phyloP scores from a whole-genome alignment of 1,284 basidiomycete species.

The Leccinum brunneo-olivaceum region DNA sequence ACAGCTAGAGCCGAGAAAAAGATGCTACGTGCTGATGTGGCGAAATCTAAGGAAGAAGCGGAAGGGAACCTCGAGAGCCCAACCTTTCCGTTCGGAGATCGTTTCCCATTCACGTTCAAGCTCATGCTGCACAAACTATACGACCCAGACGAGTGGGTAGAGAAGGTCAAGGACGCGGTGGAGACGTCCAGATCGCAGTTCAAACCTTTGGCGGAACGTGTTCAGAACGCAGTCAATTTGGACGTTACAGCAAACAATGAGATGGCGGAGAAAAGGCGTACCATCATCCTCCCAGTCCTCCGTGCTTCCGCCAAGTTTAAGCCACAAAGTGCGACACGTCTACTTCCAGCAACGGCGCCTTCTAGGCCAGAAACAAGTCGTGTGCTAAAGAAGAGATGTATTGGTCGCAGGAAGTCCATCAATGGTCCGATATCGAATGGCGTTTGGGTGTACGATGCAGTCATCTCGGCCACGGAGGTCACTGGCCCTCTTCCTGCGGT shows the following conservation, averaged over 20 bases:
- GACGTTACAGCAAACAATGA: slow-evolving; percentile 17
- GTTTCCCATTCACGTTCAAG: slow-evolving; percentile 57
- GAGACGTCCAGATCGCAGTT: slow-evolving; percentile 47
- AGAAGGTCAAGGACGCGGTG: slow-evolving; percentile 50
- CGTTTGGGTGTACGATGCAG: slow-evolving; percentile 47
- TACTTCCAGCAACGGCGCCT: no score
- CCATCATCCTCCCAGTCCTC: background rate
- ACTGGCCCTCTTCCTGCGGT: slow-evolving; percentile 15
- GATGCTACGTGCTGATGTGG: no score
- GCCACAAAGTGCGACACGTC: background rate
- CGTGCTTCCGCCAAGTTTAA: slow-evolving; percentile 16
- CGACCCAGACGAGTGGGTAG: slow-evolving; percentile 52
- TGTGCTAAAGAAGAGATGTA: slow-evolving; percentile 50
- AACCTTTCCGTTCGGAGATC: slow-evolving; percentile 39
- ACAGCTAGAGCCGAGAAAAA: background rate
- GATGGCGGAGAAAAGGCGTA: no score
- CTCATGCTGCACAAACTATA: slow-evolving; percentile 61
- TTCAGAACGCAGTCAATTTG: slow-evolving; percentile 11
- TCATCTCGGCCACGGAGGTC: slow-evolving; percentile 37
- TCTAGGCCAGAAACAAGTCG: slow-evolving; percentile 26
- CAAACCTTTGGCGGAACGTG: slow-evolving; percentile 42
- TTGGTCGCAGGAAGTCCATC: slow-evolving; percentile 46
- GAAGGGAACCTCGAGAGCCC: slow-evolving; percentile 24
- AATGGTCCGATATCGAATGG: slow-evolving; percentile 30
- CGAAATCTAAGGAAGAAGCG: no score